phyloP scores from a whole-genome alignment of 129 eudicot species.

The Centella asiatica region DNA sequence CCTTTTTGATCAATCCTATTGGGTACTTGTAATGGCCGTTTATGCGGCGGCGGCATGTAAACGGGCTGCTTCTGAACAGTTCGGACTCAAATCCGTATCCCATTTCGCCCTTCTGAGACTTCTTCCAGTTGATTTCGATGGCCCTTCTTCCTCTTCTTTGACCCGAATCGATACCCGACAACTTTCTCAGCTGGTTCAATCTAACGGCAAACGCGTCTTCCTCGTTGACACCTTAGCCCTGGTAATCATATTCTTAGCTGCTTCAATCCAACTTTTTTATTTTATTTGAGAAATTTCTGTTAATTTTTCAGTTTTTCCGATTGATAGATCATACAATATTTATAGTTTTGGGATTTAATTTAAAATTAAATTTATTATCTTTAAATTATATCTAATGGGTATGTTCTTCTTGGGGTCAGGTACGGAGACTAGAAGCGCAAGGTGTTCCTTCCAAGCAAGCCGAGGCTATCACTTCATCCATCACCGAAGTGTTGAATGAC shows the following conservation, averaged over 20 bases:
- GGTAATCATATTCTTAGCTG: constrained; percentile 24
- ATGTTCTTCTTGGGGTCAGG: constrained; percentile 29
- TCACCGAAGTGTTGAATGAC: constrained; percentile 74
- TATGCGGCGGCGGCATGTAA: neutral
- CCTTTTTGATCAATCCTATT: too few species aligned
- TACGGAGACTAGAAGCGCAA: constrained; percentile 77
- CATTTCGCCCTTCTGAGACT: neutral
- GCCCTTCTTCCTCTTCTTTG: neutral
- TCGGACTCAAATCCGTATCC: neutral
- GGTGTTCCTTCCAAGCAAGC: constrained; percentile 95
- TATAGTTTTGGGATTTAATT: neutral
- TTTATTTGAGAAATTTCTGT: neutral
- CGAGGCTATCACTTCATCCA: constrained; percentile 64
- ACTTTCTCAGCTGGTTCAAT: constrained; percentile 49
- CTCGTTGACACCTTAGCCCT: constrained; percentile 92
- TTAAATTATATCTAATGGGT: neutral
- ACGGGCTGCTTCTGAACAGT: neutral
- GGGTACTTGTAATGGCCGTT: too few species aligned
- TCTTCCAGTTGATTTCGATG: too few species aligned
- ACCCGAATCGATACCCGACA: constrained; percentile 22
- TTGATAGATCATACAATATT: neutral
- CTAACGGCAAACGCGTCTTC: constrained; percentile 60
- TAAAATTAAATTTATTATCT: too few species aligned
- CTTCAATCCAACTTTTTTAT: neutral
- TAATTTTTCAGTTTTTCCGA: neutral